phyloP scores from a whole-genome alignment of 495 filamentous ascomycete species.

The Hypomontagnella monticulosa region DNA sequence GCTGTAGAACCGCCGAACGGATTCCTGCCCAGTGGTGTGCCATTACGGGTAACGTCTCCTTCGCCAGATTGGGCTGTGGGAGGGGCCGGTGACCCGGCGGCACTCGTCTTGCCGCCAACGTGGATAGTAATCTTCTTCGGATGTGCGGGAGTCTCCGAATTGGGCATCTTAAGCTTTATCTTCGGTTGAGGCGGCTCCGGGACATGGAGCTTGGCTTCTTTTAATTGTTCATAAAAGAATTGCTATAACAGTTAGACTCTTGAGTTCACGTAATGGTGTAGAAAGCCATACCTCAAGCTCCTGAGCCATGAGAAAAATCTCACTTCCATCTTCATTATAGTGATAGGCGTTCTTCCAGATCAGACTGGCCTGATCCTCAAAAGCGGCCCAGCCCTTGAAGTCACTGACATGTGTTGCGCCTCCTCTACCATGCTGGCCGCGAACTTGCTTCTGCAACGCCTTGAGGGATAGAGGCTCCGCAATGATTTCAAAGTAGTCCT shows the following conservation, averaged over 20 bases:
- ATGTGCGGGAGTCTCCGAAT: constrained; percentile 48
- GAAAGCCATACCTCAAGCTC: constrained; percentile 72
- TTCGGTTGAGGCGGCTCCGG: constrained; percentile 74
- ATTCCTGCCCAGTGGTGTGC: constrained; percentile 38
- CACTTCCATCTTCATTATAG: constrained; percentile 90
- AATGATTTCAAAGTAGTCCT: constrained; percentile 83
- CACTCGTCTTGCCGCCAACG: constrained; percentile 59
- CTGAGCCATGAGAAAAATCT: constrained; percentile 74
- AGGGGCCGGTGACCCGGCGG: constrained; percentile 66
- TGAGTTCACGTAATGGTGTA: background rate
- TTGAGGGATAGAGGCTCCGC: constrained; percentile 76
- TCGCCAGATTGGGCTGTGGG: constrained; percentile 53
- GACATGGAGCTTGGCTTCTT: constrained; percentile 71
- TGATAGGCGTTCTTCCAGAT: constrained; percentile 87
- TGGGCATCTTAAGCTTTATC: constrained; percentile 76
- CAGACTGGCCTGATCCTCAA: constrained; percentile 78
- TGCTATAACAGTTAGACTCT: constrained; percentile 57
- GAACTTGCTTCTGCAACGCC: constrained; percentile 73
- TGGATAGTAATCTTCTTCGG: constrained; percentile 66
- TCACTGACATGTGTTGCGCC: constrained; percentile 71
- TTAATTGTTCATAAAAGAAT: constrained; percentile 70
- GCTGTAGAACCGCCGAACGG: constrained; percentile 40
- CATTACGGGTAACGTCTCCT: constrained; percentile 44
- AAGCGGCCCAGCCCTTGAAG: constrained; percentile 79
- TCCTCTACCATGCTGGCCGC: constrained; percentile 71